Evolutionary conservation across 164 flowering plant species (phyloP).

Genomic region (Platanus orientalis): DNA sequence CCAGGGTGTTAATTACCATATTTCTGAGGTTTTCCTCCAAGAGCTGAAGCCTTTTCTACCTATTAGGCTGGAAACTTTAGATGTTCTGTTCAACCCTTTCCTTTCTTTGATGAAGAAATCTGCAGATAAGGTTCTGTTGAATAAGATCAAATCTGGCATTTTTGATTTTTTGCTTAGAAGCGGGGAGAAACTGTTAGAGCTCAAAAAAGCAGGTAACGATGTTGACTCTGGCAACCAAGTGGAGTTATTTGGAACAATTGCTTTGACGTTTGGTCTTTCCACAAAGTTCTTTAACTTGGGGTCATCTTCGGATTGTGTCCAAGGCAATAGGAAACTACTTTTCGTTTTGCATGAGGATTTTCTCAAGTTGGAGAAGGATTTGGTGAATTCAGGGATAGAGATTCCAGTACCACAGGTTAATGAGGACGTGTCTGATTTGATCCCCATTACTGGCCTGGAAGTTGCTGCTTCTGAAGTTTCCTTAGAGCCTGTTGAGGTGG

Average conservation of each 20-base stretch:
- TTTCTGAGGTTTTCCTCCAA: conserved; percentile 58
- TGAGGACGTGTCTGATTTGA: conserved; percentile 39
- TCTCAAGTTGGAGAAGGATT: conserved; percentile 68
- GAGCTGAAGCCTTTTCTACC: conserved; percentile 67
- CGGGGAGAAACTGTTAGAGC: conserved; percentile 46
- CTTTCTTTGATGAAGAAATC: conserved; percentile 32
- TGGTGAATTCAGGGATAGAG: conserved; percentile 40
- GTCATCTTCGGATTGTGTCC: conserved; percentile 49
- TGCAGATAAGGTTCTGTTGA: conserved; percentile 51
- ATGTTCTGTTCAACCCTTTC: conserved; percentile 45
- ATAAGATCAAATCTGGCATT: conserved; percentile 45
- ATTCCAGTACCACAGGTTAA: conserved; percentile 30
- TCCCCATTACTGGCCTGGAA: conserved; percentile 34
- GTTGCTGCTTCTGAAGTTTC: conserved; percentile 9
- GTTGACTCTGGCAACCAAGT: conserved; percentile 26
- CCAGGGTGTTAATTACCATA: conserved; percentile 73
- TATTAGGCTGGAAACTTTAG: conserved; percentile 24
- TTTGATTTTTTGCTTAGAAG: conserved; percentile 43
- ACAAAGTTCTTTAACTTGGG: conserved; percentile 52
- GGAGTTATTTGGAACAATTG: conserved; percentile 39
- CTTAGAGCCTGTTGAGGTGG: conserved; percentile 5
- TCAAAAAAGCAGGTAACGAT: conserved; percentile 27
- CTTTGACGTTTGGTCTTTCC: conserved; percentile 38
- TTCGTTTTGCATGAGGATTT: conserved; percentile 62
- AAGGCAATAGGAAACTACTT: conserved; percentile 69